A percentile compares a stretch with the other conserved stretches of the same genome.
Evolutionary conservation across 2,329 filamentous ascomycete species (phyloP).

Genomic region (Trichophyton rubrum): DNA sequence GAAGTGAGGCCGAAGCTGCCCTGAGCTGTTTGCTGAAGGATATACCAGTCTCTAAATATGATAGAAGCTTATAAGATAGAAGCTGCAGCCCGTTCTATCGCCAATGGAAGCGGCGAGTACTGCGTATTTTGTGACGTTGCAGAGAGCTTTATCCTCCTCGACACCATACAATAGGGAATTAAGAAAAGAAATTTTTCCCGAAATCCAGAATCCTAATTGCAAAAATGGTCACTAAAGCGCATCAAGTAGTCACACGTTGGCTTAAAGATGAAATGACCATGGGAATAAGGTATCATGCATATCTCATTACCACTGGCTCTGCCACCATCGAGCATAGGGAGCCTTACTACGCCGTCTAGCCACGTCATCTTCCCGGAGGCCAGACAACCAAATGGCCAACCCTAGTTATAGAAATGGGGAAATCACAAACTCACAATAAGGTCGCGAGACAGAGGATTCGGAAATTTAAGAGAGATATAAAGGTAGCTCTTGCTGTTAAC

Average conservation of each 20-base stretch:
- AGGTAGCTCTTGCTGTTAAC: not conserved
- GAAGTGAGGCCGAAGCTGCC: not conserved
- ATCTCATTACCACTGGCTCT: not conserved
- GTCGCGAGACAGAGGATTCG: not conserved
- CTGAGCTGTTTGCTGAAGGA: not conserved
- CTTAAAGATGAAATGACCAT: not conserved
- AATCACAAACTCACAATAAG: not conserved
- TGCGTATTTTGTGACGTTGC: constrained; percentile 6
- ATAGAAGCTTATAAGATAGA: constrained; percentile 3
- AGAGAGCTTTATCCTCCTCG: not conserved
- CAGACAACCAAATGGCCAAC: constrained; percentile 3
- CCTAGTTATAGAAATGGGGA: constrained; percentile 1
- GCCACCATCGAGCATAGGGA: not conserved
- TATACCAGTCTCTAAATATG: constrained; percentile 7
- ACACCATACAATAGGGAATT: not conserved
- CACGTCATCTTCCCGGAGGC: not conserved
- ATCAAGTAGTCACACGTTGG: constrained; percentile 2
- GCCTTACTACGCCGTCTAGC: constrained; percentile 1
- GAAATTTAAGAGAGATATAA: not conserved
- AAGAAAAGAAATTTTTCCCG: not conserved
- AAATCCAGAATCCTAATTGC: not conserved
- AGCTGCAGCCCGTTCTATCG: not conserved
- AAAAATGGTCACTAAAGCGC: not conserved
- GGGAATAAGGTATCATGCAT: not conserved
- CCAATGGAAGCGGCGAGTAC: constrained; percentile 1